Evolutionary conservation across 1,284 basidiomycete genomes (phyloP).

Genomic region (Leccinum pachyderme): DNA sequence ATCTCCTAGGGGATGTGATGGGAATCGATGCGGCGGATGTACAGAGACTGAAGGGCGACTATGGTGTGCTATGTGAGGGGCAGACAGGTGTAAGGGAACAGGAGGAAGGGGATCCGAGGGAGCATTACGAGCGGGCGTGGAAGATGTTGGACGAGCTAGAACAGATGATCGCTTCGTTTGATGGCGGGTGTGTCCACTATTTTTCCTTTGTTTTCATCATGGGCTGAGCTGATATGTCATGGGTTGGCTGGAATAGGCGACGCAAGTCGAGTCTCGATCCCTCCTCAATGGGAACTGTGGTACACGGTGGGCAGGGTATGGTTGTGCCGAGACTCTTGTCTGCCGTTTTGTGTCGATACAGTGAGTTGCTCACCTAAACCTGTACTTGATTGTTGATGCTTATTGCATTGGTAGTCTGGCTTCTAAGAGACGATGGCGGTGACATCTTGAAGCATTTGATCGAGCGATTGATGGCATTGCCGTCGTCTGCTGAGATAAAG

Average conservation of each 20-base stretch:
- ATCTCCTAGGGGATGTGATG: slow-evolving; percentile 42
- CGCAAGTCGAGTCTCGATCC: slow-evolving; percentile 41
- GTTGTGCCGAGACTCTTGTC: slow-evolving; percentile 69
- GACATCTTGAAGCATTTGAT: slow-evolving; percentile 57
- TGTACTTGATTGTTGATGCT: background rate
- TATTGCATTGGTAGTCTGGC: slow-evolving; percentile 56
- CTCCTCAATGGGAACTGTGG: slow-evolving; percentile 28
- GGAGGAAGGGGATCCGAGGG: slow-evolving; percentile 46
- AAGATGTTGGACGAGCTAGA: slow-evolving; percentile 59
- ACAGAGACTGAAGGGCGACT: slow-evolving; percentile 59
- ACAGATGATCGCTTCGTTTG: slow-evolving; percentile 50
- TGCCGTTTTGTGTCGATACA: slow-evolving; percentile 68
- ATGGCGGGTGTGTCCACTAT: slow-evolving; percentile 44
- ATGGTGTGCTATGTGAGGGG: slow-evolving; percentile 45
- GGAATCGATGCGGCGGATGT: slow-evolving; percentile 64
- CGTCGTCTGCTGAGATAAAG: slow-evolving; percentile 55
- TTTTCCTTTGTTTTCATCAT: background rate
- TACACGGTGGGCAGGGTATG: slow-evolving; percentile 45
- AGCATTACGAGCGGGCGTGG: slow-evolving; percentile 53
- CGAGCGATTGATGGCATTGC: slow-evolving; percentile 57
- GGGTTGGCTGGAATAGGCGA: slow-evolving; percentile 32
- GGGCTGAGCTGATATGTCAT: slow-evolving; percentile 10
- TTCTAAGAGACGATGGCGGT: slow-evolving; percentile 60
- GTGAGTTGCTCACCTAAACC: slow-evolving; percentile 44
- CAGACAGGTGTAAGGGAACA: slow-evolving; percentile 39